These are phyloP conservation scores for Colletotrichum gloeosporioides DNA, from an alignment of 2,329 filamentous ascomycete species.

Conservation along the genomic window DNA sequence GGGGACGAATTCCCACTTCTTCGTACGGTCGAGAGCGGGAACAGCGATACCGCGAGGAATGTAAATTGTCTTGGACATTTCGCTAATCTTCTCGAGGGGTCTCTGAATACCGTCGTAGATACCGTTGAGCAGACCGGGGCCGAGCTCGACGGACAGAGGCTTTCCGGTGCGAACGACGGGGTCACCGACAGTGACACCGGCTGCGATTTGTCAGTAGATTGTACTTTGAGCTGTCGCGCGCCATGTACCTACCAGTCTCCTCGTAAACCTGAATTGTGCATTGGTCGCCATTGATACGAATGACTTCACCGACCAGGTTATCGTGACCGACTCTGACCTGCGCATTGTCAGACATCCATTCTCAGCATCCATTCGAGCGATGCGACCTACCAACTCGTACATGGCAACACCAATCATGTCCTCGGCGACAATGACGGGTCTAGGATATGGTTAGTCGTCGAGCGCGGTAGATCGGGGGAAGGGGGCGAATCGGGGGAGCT, in stretches of 20 bases:
- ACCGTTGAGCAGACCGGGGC: constrained; percentile 95
- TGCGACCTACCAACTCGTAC: constrained; percentile 86
- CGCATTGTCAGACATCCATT: constrained; percentile 2
- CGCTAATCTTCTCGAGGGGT: constrained; percentile 84
- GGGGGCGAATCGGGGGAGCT: constrained; percentile 17
- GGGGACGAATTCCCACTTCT: constrained; percentile 97
- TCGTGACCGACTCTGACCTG: constrained; percentile 93
- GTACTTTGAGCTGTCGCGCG: not conserved
- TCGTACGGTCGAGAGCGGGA: constrained; percentile 85
- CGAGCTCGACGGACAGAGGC: constrained; percentile 95
- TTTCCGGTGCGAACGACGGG: constrained; percentile 91
- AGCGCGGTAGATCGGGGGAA: not conserved
- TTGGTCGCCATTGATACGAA: constrained; percentile 94
- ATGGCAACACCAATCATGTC: constrained; percentile 99
- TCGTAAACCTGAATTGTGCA: constrained; percentile 99
- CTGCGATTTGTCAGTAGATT: constrained; percentile 47
- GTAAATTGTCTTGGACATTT: constrained; percentile 86
- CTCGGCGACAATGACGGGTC: constrained; percentile 95
- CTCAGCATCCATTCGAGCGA: not conserved
- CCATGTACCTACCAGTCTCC: constrained; percentile 77
- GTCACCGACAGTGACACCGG: constrained; percentile 94
- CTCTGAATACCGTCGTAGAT: constrained; percentile 99
- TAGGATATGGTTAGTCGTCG: constrained; percentile 34
- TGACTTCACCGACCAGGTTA: constrained; percentile 93
- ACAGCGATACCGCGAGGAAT: constrained; percentile 93